phyloP scores from a whole-genome alignment of 2,329 filamentous ascomycete genomes.

The Paramyrothecium sp. region DNA sequence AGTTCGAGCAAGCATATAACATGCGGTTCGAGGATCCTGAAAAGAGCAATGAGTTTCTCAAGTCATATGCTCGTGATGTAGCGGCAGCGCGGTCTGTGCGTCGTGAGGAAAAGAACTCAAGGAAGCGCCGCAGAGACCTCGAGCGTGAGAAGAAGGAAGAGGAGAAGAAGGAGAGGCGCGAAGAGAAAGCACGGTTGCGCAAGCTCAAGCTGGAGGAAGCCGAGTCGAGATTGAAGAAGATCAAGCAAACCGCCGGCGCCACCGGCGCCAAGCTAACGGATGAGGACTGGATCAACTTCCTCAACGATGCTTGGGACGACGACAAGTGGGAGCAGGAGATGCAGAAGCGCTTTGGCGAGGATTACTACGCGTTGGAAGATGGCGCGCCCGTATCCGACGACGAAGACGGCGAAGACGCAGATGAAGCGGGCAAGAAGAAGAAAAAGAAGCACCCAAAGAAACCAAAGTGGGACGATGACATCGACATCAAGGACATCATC shows the following conservation, averaged over 20 bases:
- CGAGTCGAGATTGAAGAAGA: constrained; percentile 80
- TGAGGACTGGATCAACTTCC: constrained; percentile 79
- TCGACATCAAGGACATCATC: constrained; percentile 90
- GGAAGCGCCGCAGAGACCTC: constrained; percentile 75
- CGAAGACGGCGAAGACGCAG: constrained; percentile 62
- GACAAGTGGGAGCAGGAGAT: constrained; percentile 90
- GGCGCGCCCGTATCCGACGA: constrained; percentile 66
- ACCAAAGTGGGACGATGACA: constrained; percentile 89
- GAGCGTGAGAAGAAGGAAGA: constrained; percentile 77
- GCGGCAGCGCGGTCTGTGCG: constrained; percentile 81
- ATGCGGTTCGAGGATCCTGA: constrained; percentile 90
- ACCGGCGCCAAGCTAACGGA: constrained; percentile 64
- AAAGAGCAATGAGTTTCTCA: constrained; percentile 82
- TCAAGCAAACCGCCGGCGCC: constrained; percentile 85
- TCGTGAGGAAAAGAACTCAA: constrained; percentile 73
- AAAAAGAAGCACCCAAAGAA: constrained; percentile 50
- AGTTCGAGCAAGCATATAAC: constrained; percentile 93
- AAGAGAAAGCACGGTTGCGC: constrained; percentile 79
- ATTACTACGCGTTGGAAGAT: constrained; percentile 79
- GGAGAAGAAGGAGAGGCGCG: constrained; percentile 71
- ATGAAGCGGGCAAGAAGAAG: constrained; percentile 45
- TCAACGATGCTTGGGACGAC: constrained; percentile 88
- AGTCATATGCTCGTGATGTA: constrained; percentile 85
- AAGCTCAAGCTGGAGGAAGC: constrained; percentile 91
- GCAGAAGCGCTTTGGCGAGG: constrained; percentile 81